phyloP scores from a whole-genome alignment of 1,139 yeast genomes.

The Zygosaccharomyces pseudobailii region DNA sequence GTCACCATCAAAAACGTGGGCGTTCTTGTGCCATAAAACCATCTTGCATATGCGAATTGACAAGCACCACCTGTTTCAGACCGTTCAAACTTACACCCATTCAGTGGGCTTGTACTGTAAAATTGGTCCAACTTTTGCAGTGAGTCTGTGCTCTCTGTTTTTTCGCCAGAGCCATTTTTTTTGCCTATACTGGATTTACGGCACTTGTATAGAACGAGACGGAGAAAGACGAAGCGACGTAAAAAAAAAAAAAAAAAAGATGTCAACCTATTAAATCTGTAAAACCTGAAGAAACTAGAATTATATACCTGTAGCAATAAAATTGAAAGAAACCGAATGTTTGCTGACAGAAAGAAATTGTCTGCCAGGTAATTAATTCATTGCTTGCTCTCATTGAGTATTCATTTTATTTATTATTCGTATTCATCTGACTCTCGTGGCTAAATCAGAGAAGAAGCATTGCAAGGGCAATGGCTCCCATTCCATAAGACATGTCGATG shows the following conservation, averaged over 20 bases:
- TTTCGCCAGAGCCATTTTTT: background rate
- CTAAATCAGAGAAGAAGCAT: background rate
- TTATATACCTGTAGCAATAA: too few species aligned
- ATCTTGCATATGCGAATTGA: constrained; percentile 33
- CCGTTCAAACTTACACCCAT: background rate
- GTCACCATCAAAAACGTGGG: constrained; percentile 55
- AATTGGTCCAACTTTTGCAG: too few species aligned
- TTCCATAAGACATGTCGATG: constrained; percentile 1
- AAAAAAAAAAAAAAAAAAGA: background rate
- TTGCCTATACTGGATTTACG: background rate
- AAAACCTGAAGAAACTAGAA: background rate
- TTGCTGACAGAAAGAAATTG: too few species aligned
- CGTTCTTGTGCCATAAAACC: constrained; percentile 62
- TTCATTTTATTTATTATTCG: background rate
- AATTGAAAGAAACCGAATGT: too few species aligned
- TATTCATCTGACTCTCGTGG: background rate
- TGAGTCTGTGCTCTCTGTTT: too few species aligned
- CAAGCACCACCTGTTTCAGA: background rate
- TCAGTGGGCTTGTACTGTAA: background rate
- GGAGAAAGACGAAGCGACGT: background rate
- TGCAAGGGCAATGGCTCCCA: constrained; percentile 8
- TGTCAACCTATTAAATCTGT: background rate
- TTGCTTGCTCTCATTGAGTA: too few species aligned
- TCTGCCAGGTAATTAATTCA: too few species aligned
- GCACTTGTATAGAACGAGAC: background rate